phyloP scores from a whole-genome alignment of 352 stramenopile species.

The Phytophthora fragariae region DNA sequence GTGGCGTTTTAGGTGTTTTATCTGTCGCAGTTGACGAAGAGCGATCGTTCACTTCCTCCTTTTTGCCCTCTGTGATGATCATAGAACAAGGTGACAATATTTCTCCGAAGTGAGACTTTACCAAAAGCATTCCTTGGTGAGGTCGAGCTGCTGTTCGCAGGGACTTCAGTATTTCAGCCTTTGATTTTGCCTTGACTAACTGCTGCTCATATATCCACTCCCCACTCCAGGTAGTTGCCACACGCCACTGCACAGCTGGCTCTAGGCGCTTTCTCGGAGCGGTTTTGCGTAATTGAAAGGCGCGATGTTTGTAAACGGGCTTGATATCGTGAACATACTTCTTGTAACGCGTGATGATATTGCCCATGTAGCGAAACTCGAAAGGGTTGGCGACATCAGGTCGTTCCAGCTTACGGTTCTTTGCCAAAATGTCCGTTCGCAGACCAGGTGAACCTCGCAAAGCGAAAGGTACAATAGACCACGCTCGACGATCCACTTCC shows the following conservation, averaged over 20 bases:
- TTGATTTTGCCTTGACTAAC: conserved; percentile 41
- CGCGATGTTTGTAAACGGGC: conserved; percentile 59
- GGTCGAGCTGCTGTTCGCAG: conserved; percentile 45
- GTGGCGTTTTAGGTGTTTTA: neutral
- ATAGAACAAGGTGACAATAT: conserved; percentile 48
- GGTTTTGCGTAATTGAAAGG: conserved; percentile 42
- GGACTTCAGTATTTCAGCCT: conserved; percentile 47
- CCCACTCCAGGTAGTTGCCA: conserved; percentile 67
- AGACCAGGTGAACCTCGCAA: conserved; percentile 62
- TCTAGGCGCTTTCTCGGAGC: conserved; percentile 36
- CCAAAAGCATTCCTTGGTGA: conserved; percentile 33
- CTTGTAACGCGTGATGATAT: conserved; percentile 67
- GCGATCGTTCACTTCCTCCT: neutral
- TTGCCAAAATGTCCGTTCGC: conserved; percentile 38
- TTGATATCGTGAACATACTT: conserved; percentile 61
- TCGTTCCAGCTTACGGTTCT: conserved; percentile 52
- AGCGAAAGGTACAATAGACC: conserved; percentile 68
- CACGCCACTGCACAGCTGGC: conserved; percentile 46
- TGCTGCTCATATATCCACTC: conserved; percentile 68
- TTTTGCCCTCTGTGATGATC: conserved; percentile 2
- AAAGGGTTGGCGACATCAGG: conserved; percentile 46
- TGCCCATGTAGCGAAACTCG: conserved; percentile 74
- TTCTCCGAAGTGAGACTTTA: conserved; percentile 61
- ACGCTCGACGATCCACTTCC: conserved; percentile 62
- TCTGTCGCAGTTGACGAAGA: neutral